A percentile compares a stretch with the other conserved stretches of the same genome.
These are phyloP conservation scores for Flaveria robusta DNA, from an alignment of 129 eudicot genomes.

Conservation along the genomic window DNA sequence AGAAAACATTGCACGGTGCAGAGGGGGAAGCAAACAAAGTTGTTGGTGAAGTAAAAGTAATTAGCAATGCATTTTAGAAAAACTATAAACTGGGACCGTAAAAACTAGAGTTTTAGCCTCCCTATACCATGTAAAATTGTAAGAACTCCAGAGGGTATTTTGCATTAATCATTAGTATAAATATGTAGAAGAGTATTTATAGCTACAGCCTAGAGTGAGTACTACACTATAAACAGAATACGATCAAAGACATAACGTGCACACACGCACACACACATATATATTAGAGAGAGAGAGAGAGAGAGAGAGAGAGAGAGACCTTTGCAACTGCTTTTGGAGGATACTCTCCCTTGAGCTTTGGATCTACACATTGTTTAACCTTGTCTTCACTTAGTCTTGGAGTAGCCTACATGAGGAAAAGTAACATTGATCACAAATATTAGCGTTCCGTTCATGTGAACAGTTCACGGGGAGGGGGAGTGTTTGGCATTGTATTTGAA, in stretches of 20 bases:
- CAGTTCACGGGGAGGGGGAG: no score
- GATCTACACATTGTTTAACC: conserved; percentile 92
- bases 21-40: no score
- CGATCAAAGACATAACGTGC: not conserved
- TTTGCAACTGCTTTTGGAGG: conserved; percentile 90
- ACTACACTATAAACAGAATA: not conserved
- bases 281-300: no score
- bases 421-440: conserved; percentile 16
- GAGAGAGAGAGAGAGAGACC: conserved; percentile 44
- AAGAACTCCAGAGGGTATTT: no score
- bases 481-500: not conserved
- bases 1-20: no score
- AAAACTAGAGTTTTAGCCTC: not conserved
- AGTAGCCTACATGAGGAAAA: conserved; percentile 58
- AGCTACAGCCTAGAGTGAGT: not conserved
- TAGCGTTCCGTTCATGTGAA: not conserved
- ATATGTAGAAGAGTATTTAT: no score
- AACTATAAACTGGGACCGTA: not conserved
- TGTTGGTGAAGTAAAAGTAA: no score
- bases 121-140: not conserved
- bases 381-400: conserved; percentile 93
- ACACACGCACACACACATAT: no score
- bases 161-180: not conserved
- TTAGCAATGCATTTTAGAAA: no score
- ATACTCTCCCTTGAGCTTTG: conserved; percentile 69